These are phyloP conservation scores for Capniomyces stellatus DNA, from an alignment of 371 early-diverging fungal species.

Conservation along the genomic window DNA sequence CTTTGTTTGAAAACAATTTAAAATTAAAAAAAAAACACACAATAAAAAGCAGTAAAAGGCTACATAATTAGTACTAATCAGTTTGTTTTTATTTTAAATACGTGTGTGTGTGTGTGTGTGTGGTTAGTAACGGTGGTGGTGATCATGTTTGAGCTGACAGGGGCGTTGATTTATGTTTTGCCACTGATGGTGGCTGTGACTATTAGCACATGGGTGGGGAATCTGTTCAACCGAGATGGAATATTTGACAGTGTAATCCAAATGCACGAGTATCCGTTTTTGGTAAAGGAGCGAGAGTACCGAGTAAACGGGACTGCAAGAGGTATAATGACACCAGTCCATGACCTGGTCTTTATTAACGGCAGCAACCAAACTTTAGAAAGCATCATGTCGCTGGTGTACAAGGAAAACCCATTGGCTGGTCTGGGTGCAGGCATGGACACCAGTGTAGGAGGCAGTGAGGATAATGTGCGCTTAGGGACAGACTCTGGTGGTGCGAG, in stretches of 20 bases:
- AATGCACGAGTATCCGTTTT: constrained; percentile 63
- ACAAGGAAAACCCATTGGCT: no score
- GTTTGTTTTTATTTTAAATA: no score
- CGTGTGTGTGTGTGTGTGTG: constrained; percentile 26
- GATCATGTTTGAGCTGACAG: constrained; percentile 90
- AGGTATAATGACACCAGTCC: constrained; percentile 38
- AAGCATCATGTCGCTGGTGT: constrained; percentile 16
- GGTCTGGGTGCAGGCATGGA: background rate
- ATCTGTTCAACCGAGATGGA: constrained; percentile 56
- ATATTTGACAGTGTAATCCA: constrained; percentile 70
- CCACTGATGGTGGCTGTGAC: constrained; percentile 81
- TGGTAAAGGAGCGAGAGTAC: constrained; percentile 63
- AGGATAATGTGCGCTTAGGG: no score
- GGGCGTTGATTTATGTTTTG: constrained; percentile 61
- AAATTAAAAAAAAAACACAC: no score
- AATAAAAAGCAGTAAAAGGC: no score
- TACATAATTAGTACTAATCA: no score
- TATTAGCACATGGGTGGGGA: constrained; percentile 76
- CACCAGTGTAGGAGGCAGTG: no score
- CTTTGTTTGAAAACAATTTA: no score
- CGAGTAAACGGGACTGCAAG: constrained; percentile 35
- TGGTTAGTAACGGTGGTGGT: constrained; percentile 59
- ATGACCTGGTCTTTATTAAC: constrained; percentile 40
- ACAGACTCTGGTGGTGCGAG: background rate
- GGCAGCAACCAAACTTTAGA: constrained; percentile 36